These are phyloP conservation scores for Capronia americana DNA, from an alignment of 2,329 filamentous ascomycete species.

Conservation along the genomic window DNA sequence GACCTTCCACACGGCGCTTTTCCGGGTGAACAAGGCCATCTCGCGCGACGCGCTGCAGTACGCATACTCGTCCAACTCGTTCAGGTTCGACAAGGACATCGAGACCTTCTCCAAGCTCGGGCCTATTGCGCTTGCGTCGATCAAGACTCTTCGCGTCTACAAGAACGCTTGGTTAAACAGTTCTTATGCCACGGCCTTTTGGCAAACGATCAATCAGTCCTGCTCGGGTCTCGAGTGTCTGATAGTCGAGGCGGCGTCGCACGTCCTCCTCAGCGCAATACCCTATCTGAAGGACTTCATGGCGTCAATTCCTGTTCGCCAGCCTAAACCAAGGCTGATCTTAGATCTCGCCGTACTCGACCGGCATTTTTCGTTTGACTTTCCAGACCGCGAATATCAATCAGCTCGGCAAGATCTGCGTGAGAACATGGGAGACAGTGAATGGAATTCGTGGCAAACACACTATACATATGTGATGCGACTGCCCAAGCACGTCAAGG, in stretches of 20 bases:
- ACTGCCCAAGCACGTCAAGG: constrained; percentile 28
- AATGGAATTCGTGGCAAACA: background rate
- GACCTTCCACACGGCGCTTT: constrained; percentile 29
- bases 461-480: constrained; percentile 19
- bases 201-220: constrained; percentile 22
- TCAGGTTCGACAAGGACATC: constrained; percentile 27
- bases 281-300: constrained; percentile 31
- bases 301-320: constrained; percentile 7
- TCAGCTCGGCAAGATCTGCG: constrained; percentile 21
- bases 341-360: constrained; percentile 32
- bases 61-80: constrained; percentile 32
- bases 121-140: constrained; percentile 26
- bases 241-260: constrained; percentile 23
- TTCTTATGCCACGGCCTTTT: constrained; percentile 13
- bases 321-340: constrained; percentile 21
- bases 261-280: constrained; percentile 24
- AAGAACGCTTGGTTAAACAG: constrained; percentile 22
- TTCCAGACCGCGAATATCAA: constrained; percentile 28
- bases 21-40: constrained; percentile 33
- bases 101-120: constrained; percentile 23
- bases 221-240: constrained; percentile 26
- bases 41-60: constrained; percentile 32
- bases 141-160: constrained; percentile 25
- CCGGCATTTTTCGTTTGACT: constrained; percentile 33
- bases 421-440: background rate